These are phyloP conservation scores for Claviceps monticola DNA, from an alignment of 2,329 filamentous ascomycete genomes.

Conservation along the genomic window DNA sequence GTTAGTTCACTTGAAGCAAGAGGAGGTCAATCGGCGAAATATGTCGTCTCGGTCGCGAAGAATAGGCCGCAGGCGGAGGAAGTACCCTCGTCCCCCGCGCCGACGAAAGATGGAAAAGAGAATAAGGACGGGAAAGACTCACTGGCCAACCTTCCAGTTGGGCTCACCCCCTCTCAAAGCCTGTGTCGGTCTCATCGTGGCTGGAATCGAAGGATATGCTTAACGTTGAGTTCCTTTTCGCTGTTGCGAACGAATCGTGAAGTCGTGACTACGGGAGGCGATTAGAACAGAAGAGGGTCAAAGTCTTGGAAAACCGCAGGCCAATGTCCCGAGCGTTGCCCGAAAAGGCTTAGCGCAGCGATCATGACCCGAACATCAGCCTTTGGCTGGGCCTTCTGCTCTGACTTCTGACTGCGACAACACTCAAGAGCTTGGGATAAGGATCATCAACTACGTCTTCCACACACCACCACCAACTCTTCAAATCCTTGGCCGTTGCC, in stretches of 20 bases:
- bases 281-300: conserved; percentile 7
- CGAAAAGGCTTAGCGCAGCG: conserved; percentile 17
- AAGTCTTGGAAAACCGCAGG: conserved; percentile 14
- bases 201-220: conserved; percentile 12
- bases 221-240: conserved; percentile 12
- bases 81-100: conserved; percentile 1
- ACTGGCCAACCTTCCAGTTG: conserved; percentile 21
- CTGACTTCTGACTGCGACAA: background rate
- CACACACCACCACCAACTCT: background rate
- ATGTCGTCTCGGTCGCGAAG: conserved; percentile 2
- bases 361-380: conserved; percentile 12
- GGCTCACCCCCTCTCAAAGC: conserved; percentile 21
- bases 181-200: conserved; percentile 29
- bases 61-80: conserved; percentile 19
- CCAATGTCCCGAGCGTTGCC: conserved; percentile 20
- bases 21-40: background rate
- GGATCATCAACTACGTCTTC: background rate
- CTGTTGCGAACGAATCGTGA: conserved; percentile 12
- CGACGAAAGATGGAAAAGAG: background rate
- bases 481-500: background rate
- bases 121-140: conserved; percentile 11
- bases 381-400: background rate
- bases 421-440: background rate
- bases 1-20: conserved; percentile 12
- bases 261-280: background rate